These are phyloP conservation scores for Verticillium zaregamsianum DNA, from an alignment of 2,329 filamentous ascomycete genomes.

Conservation along the genomic window DNA sequence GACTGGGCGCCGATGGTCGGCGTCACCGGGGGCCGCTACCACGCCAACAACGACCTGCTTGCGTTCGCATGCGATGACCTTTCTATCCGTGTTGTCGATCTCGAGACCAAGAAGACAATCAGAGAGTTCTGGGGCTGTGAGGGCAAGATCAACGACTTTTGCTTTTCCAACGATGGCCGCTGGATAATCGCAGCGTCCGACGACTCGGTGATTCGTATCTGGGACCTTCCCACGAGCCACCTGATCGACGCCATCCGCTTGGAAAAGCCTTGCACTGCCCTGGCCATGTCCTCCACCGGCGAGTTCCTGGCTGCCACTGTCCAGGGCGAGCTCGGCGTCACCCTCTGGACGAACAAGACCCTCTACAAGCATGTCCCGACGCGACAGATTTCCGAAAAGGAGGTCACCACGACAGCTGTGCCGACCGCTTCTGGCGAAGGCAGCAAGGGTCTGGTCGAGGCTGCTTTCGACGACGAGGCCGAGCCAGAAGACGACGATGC, in stretches of 20 bases:
- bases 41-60: slow-evolving; percentile 76
- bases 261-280: slow-evolving; percentile 71
- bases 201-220: slow-evolving; percentile 76
- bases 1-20: slow-evolving; percentile 77
- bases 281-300: slow-evolving; percentile 85
- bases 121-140: slow-evolving; percentile 86
- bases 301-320: slow-evolving; percentile 92
- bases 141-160: slow-evolving; percentile 71
- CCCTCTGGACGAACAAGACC: slow-evolving; percentile 92
- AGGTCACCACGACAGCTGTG: slow-evolving; percentile 59
- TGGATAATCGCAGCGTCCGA: slow-evolving; percentile 90
- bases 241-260: slow-evolving; percentile 88
- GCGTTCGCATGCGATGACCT: slow-evolving; percentile 87
- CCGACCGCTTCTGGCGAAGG: slow-evolving; percentile 82
- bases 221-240: slow-evolving; percentile 94
- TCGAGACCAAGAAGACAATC: slow-evolving; percentile 85
- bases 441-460: slow-evolving; percentile 69
- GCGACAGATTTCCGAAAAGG: slow-evolving; percentile 74
- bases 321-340: slow-evolving; percentile 78
- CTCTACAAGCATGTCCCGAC: slow-evolving; percentile 88
- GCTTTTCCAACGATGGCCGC: slow-evolving; percentile 87
- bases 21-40: slow-evolving; percentile 75
- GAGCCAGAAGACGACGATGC: slow-evolving; percentile 49
- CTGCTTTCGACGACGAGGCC: slow-evolving; percentile 60
- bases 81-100: slow-evolving; percentile 83